Conservation (phyloP, 2,329 filamentous ascomycete species). For the Neospermospora avenae region DNA sequence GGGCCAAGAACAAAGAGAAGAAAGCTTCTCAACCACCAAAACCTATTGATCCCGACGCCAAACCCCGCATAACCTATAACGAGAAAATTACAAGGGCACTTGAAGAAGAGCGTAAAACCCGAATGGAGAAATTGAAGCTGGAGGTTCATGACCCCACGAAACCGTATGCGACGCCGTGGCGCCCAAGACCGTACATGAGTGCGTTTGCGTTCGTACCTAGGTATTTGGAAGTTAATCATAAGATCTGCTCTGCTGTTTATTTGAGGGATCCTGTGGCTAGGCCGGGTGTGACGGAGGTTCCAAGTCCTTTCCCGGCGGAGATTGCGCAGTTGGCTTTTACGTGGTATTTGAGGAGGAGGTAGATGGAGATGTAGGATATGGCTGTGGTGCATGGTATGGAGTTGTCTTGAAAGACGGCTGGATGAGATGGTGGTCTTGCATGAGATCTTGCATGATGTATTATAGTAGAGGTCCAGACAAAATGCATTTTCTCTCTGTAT, state of each 20-base stretch:
- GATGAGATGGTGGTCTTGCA: conserved; percentile 11
- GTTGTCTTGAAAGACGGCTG: background rate
- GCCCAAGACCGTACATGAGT: conserved; percentile 79
- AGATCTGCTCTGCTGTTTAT: conserved; percentile 93
- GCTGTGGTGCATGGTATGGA: background rate
- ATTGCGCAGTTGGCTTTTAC: conserved; percentile 82
- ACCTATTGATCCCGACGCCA: background rate
- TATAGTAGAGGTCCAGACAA: conserved; percentile 14
- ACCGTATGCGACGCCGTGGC: conserved; percentile 90
- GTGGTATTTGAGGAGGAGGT: conserved; percentile 70
- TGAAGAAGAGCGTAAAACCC: conserved; percentile 25
- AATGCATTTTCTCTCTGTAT: conserved; percentile 8
- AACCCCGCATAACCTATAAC: background rate
- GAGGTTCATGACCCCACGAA: conserved; percentile 71
- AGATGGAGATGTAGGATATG: conserved; percentile 18
- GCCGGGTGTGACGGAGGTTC: conserved; percentile 75
- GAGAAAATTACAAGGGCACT: conserved; percentile 32
- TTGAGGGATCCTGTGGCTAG: conserved; percentile 89
- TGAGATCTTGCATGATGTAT: conserved; percentile 18
- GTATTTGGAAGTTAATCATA: conserved; percentile 97
- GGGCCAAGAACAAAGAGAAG: background rate
- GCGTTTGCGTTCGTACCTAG: conserved; percentile 93
- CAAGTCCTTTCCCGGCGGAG: conserved; percentile 71
- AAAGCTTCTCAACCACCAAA: background rate
- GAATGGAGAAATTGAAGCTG: conserved; percentile 71